Evolutionary conservation across 2,329 filamentous ascomycete genomes (phyloP).

Genomic region (Fusarium secorum): DNA sequence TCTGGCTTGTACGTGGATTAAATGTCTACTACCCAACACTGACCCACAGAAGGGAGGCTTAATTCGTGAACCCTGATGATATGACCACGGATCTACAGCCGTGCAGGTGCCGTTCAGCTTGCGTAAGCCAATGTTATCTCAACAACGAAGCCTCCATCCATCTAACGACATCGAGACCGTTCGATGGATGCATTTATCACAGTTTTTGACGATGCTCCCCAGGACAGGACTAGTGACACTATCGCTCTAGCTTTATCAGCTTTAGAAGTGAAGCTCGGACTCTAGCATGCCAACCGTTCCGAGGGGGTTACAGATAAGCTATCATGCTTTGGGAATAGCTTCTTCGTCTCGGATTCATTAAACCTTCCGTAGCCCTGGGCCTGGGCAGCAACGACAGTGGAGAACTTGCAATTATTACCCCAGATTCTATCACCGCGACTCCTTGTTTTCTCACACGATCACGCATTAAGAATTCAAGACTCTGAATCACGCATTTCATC

Average conservation of each 20-base stretch:
- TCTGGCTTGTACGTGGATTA: too few relatives aligned
- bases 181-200: neutral
- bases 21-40: neutral
- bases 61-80: neutral
- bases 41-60: neutral
- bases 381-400: neutral
- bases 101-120: neutral
- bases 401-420: neutral
- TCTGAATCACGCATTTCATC: neutral
- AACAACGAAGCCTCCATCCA: too few relatives aligned
- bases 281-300: neutral
- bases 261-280: neutral
- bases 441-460: neutral
- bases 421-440: neutral
- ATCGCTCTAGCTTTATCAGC: neutral
- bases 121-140: neutral
- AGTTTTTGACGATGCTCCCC: neutral
- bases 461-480: neutral
- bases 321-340: neutral
- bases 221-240: neutral
- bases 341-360: neutral
- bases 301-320: neutral
- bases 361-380: neutral
- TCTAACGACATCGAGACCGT: neutral
- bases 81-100: neutral